Evolutionary conservation across 2,329 filamentous ascomycete species (phyloP).

Genomic region (Anthostomella pinea): DNA sequence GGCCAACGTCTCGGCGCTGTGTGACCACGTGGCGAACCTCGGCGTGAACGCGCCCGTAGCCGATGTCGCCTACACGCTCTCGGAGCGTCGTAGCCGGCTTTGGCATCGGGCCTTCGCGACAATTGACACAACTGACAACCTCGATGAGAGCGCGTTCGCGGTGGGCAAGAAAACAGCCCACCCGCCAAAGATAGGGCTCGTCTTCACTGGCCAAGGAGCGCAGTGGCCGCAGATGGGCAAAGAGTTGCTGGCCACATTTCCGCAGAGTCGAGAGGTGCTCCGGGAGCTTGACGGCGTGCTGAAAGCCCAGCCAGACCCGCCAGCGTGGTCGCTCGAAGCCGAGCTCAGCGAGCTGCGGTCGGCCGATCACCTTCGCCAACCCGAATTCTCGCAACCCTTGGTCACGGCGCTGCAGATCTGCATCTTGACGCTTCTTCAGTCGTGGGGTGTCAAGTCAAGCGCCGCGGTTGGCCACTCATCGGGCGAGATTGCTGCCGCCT

Average conservation of each 20-base stretch:
- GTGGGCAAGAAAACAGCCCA: conserved; percentile 1
- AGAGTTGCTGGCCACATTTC: conserved; percentile 10
- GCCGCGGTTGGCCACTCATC: conserved; percentile 22
- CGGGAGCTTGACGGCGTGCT: conserved; percentile 19
- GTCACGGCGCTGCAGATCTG: conserved; percentile 17
- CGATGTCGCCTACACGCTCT: conserved; percentile 31
- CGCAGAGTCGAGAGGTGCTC: conserved; percentile 3
- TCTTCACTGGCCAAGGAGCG: conserved; percentile 26
- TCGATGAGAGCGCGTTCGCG: background rate
- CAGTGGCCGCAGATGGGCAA: conserved; percentile 26
- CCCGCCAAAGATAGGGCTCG: conserved; percentile 5
- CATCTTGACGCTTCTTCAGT: conserved; percentile 8
- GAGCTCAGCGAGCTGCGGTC: conserved; percentile 20
- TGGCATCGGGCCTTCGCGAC: conserved; percentile 24
- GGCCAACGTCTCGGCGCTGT: conserved; percentile 16
- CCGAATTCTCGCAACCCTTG: conserved; percentile 21
- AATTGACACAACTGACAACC: conserved; percentile 2
- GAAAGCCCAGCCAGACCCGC: conserved; percentile 5
- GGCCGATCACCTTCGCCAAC: conserved; percentile 12
- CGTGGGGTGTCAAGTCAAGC: conserved; percentile 7
- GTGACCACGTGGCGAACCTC: conserved; percentile 26
- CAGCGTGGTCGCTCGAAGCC: conserved; percentile 19
- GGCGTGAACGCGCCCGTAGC: conserved; percentile 17
- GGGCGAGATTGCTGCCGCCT: conserved; percentile 21
- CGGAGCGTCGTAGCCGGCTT: conserved; percentile 17